phyloP scores from a whole-genome alignment of 2,329 filamentous ascomycete genomes.

The Colletotrichum spaethianum region DNA sequence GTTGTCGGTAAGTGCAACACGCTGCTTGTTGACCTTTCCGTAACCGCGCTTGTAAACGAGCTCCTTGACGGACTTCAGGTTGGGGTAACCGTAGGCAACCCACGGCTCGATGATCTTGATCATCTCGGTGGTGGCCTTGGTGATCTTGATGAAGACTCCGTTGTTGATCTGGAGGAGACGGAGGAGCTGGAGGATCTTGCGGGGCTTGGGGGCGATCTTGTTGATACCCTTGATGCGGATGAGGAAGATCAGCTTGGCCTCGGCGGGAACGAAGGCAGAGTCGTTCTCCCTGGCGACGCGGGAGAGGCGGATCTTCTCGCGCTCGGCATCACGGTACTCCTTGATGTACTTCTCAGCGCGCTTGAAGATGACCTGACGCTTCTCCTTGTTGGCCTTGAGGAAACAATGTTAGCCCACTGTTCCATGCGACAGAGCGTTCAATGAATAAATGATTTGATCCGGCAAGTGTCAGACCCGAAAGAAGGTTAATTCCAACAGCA shows the following conservation, averaged over 20 bases:
- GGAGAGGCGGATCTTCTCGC: slow-evolving; percentile 95
- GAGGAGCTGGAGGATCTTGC: slow-evolving; percentile 99
- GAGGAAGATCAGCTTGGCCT: slow-evolving; percentile 97
- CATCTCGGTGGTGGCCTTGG: slow-evolving; percentile 98
- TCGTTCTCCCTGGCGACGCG: slow-evolving; percentile 93
- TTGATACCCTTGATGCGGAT: slow-evolving; percentile 99
- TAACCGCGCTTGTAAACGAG: slow-evolving; percentile 99
- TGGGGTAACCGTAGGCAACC: slow-evolving; percentile 99
- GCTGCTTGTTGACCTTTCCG: slow-evolving; percentile 99
- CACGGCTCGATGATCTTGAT: slow-evolving; percentile 98
- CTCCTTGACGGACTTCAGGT: slow-evolving; percentile 99
- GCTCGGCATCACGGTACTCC: slow-evolving; percentile 98
- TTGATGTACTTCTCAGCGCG: slow-evolving; percentile 99
- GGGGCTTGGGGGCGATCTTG: slow-evolving; percentile 99
- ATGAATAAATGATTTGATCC: slow-evolving; percentile 46
- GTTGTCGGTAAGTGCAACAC: slow-evolving; percentile 96
- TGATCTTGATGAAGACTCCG: slow-evolving; percentile 96
- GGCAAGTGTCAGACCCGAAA: slow-evolving; percentile 93
- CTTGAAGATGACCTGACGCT: slow-evolving; percentile 99
- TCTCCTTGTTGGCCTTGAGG: slow-evolving; percentile 94
- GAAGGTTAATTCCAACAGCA: slow-evolving; percentile 99
- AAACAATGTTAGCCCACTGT: slow-evolving; percentile 29
- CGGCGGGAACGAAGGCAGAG: slow-evolving; percentile 93
- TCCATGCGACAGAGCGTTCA: slow-evolving; percentile 33
- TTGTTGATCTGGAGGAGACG: slow-evolving; percentile 99